phyloP scores from a whole-genome alignment of 306 rosid species.

The Cucurbita maxima region DNA sequence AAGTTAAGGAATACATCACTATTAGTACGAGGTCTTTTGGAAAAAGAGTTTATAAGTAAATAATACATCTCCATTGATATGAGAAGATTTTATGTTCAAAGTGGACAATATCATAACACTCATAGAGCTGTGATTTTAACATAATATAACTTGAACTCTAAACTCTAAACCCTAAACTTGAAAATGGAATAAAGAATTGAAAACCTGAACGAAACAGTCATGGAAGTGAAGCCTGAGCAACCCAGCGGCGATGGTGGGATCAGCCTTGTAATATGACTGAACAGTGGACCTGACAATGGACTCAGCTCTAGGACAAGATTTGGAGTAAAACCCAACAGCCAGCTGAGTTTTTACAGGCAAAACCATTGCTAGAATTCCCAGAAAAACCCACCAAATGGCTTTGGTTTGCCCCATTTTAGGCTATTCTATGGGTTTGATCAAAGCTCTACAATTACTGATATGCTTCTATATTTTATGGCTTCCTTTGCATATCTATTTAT shows the following conservation, averaged over 20 bases:
- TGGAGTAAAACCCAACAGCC: slow-evolving; percentile 41
- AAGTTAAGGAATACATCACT: too few species aligned
- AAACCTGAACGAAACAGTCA: slow-evolving; percentile 37
- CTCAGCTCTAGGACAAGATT: slow-evolving; percentile 56
- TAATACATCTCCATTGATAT: too few species aligned
- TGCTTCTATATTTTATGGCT: neutral
- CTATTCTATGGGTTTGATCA: neutral
- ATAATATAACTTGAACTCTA: too few species aligned
- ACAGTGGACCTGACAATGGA: slow-evolving; percentile 42
- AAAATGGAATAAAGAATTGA: neutral
- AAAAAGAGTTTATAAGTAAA: too few species aligned
- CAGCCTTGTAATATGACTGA: slow-evolving; percentile 34
- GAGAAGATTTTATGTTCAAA: too few species aligned
- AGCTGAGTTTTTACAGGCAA: slow-evolving; percentile 30
- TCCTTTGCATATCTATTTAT: neutral
- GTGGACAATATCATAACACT: too few species aligned
- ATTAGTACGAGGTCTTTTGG: too few species aligned
- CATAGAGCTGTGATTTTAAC: too few species aligned
- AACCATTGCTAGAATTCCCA: slow-evolving; percentile 23
- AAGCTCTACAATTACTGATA: neutral
- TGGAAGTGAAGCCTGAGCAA: slow-evolving; percentile 64
- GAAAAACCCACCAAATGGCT: slow-evolving; percentile 9
- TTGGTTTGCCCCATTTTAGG: slow-evolving; percentile 14
- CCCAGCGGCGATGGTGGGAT: slow-evolving; percentile 45
- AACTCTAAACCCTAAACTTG: too few species aligned